A percentile compares a stretch with the other conserved stretches of the same genome.
These are phyloP conservation scores for Pseudocercospora macadamiae DNA, from an alignment of 2,329 filamentous ascomycete genomes.

Conservation along the genomic window DNA sequence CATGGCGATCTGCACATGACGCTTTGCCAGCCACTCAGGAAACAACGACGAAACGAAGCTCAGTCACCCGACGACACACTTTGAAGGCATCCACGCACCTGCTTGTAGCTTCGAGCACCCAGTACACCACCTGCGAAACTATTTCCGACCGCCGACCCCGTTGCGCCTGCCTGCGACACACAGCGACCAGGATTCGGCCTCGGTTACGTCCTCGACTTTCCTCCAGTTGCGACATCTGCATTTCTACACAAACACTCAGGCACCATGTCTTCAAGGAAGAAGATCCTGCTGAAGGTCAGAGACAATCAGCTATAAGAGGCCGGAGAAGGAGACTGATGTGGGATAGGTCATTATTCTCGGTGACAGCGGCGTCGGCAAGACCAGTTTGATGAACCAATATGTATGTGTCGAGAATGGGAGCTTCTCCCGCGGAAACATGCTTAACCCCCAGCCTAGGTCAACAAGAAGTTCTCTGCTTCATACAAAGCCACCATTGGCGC, in stretches of 20 bases:
- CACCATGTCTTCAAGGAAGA: constrained; percentile 43
- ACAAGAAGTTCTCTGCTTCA: constrained; percentile 99
- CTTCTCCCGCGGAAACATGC: not conserved
- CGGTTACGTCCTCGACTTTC: constrained; percentile 8
- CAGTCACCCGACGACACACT: not conserved
- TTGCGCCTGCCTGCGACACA: not conserved
- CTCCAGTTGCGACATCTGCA: not conserved
- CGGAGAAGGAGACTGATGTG: constrained; percentile 19
- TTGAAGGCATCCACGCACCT: not conserved
- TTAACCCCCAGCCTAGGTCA: constrained; percentile 67
- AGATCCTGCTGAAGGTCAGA: constrained; percentile 43
- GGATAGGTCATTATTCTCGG: constrained; percentile 94
- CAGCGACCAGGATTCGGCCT: not conserved
- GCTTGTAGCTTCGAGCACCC: not conserved
- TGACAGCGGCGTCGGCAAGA: constrained; percentile 98
- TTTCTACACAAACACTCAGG: not conserved
- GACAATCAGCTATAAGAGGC: not conserved
- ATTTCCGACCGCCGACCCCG: not conserved
- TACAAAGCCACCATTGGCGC: constrained; percentile 99
- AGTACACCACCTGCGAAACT: not conserved
- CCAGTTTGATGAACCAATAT: constrained; percentile 99
- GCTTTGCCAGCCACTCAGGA: not conserved
- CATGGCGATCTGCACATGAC: not conserved
- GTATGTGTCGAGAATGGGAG: constrained; percentile 63
- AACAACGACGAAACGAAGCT: not conserved